Percentiles rank a stretch among this genome's conserved stretches.
Conservation (phyloP, 2,329 filamentous ascomycete genomes). For the Colletotrichum sp. region DNA sequence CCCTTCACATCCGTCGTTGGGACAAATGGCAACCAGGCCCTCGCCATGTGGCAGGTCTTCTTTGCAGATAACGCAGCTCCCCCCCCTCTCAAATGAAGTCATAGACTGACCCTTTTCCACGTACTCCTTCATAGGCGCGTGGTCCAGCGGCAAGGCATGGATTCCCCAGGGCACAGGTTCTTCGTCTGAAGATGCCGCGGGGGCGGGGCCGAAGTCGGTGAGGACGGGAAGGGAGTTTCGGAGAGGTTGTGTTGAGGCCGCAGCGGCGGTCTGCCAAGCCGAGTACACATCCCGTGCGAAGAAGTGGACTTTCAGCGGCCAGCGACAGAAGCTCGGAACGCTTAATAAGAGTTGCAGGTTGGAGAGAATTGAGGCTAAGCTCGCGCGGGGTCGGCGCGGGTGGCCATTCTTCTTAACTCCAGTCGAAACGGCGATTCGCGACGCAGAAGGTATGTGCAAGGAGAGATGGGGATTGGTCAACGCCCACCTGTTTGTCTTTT, state of each 20-base stretch:
- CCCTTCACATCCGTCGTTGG: constrained; percentile 55
- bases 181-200: background rate
- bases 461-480: constrained; percentile 86
- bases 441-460: constrained; percentile 71
- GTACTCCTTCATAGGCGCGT: constrained; percentile 55
- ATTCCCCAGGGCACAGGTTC: constrained; percentile 47
- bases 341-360: constrained; percentile 83
- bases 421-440: constrained; percentile 60
- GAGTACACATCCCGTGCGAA: constrained; percentile 72
- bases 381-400: constrained; percentile 61
- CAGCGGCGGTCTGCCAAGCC: constrained; percentile 68
- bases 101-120: constrained; percentile 59
- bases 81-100: constrained; percentile 60
- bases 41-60: constrained; percentile 46
- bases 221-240: constrained; percentile 55
- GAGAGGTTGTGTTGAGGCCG: constrained; percentile 50
- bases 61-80: constrained; percentile 57
- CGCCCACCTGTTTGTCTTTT: constrained; percentile 72
- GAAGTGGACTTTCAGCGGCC: constrained; percentile 84
- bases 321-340: constrained; percentile 78
- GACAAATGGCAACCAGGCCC: constrained; percentile 63
- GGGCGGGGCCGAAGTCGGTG: constrained; percentile 54
- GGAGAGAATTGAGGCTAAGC: constrained; percentile 71
- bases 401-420: constrained; percentile 56
- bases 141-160: constrained; percentile 58